phyloP scores from a whole-genome alignment of 306 rosid species.

The Casuarina glauca region DNA sequence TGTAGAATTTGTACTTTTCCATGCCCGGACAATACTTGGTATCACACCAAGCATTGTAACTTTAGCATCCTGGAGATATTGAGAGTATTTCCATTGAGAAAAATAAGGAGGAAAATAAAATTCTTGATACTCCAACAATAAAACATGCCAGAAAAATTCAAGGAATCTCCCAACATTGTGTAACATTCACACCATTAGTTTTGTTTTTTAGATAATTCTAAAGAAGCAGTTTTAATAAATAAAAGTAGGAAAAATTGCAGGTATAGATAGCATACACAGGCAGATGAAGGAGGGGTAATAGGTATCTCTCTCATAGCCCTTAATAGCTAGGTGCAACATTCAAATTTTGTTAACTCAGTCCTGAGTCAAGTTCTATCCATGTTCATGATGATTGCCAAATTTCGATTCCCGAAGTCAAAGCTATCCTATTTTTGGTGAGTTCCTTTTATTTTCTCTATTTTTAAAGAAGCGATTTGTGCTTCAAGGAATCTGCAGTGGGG shows the following conservation, averaged over 20 bases:
- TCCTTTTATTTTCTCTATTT: not conserved
- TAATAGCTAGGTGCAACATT: not conserved
- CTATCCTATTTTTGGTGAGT: not conserved
- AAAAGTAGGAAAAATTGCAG: not conserved
- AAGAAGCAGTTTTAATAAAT: not conserved
- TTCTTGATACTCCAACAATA: not conserved
- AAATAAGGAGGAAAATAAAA: constrained; percentile 1
- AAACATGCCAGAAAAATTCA: not conserved
- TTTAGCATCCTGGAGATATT: constrained; percentile 56
- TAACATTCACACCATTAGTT: not conserved
- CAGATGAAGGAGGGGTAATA: not conserved
- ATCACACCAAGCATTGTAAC: constrained; percentile 97
- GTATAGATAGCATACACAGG: not conserved
- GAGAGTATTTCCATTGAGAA: not conserved
- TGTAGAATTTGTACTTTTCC: constrained; percentile 72
- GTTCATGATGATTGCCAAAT: not conserved
- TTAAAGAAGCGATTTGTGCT: not conserved
- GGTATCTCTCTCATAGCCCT: not conserved
- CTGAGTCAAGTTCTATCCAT: not conserved
- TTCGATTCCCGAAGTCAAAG: not conserved
- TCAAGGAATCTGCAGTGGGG: not conserved
- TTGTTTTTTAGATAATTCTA: not conserved
- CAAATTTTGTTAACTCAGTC: not conserved
- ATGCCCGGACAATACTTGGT: constrained; percentile 87
- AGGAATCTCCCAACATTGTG: not conserved